These are phyloP conservation scores for Lentinula boryana DNA, from an alignment of 768 basidiomycete genomes.

Conservation along the genomic window DNA sequence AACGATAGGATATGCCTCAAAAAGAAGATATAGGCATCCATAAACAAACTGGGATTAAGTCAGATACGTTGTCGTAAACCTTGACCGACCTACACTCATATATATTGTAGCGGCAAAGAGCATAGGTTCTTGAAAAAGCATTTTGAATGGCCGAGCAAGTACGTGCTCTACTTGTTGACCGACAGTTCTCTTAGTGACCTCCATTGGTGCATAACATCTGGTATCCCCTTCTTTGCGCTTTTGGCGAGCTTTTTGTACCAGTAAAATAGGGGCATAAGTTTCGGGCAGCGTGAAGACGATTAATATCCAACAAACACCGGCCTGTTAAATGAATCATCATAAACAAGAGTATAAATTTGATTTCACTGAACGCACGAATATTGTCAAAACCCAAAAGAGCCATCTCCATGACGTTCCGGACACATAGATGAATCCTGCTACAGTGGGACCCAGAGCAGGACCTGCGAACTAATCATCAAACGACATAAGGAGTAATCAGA, in stretches of 20 bases:
- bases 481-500: background rate
- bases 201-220: slow-evolving; percentile 47
- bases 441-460: slow-evolving; percentile 52
- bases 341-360: background rate
- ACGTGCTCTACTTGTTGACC: slow-evolving; percentile 37
- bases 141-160: slow-evolving; percentile 52
- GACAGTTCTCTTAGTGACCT: slow-evolving; percentile 31
- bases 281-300: slow-evolving; percentile 58
- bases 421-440: slow-evolving; percentile 37
- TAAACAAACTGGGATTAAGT: slow-evolving; percentile 45
- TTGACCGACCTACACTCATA: slow-evolving; percentile 35
- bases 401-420: slow-evolving; percentile 50
- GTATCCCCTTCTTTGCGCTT: slow-evolving; percentile 46
- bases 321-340: slow-evolving; percentile 20
- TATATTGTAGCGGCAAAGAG: slow-evolving; percentile 58
- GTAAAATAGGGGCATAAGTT: slow-evolving; percentile 57
- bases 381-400: slow-evolving; percentile 60
- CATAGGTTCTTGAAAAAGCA: slow-evolving; percentile 64
- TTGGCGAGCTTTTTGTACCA: slow-evolving; percentile 44
- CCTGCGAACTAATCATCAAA: slow-evolving; percentile 30
- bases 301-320: slow-evolving; percentile 40
- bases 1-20: slow-evolving; percentile 57
- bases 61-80: background rate
- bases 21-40: slow-evolving; percentile 55
- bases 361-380: slow-evolving; percentile 37